Evolutionary conservation across 164 flowering plant genomes (phyloP).

Genomic region (Umbellularia californica): DNA sequence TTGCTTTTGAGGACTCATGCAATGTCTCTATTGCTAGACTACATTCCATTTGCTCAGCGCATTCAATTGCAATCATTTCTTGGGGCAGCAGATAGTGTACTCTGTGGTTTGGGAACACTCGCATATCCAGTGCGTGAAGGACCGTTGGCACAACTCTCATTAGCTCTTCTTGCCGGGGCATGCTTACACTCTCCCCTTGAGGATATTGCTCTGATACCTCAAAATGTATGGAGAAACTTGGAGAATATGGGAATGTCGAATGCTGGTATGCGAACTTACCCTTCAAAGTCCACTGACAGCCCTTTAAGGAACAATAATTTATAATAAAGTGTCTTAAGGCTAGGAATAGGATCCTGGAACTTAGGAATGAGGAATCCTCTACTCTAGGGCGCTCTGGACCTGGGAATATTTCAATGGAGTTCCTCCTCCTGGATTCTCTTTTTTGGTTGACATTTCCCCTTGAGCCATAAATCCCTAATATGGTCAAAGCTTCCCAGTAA

Average conservation of each 20-base stretch:
- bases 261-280: constrained; percentile 39
- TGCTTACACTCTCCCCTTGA: constrained; percentile 67
- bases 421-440: no score
- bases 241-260: constrained; percentile 53
- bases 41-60: constrained; percentile 54
- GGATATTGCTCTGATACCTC: constrained; percentile 75
- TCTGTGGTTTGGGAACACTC: constrained; percentile 48
- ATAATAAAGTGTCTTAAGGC: background rate
- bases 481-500: no score
- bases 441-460: no score
- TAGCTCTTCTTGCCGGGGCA: constrained; percentile 67
- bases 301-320: background rate
- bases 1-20: constrained; percentile 55
- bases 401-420: background rate
- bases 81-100: constrained; percentile 50
- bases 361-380: background rate
- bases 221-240: constrained; percentile 63
- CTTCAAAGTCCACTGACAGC: background rate
- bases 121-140: constrained; percentile 45
- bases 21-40: constrained; percentile 53
- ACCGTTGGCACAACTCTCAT: constrained; percentile 50
- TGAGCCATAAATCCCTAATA: no score
- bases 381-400: background rate
- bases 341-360: background rate
- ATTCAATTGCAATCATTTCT: constrained; percentile 66